Evolutionary conservation across 805 yeast species (phyloP).

Genomic region (Zygosaccharomyces bisporus): DNA sequence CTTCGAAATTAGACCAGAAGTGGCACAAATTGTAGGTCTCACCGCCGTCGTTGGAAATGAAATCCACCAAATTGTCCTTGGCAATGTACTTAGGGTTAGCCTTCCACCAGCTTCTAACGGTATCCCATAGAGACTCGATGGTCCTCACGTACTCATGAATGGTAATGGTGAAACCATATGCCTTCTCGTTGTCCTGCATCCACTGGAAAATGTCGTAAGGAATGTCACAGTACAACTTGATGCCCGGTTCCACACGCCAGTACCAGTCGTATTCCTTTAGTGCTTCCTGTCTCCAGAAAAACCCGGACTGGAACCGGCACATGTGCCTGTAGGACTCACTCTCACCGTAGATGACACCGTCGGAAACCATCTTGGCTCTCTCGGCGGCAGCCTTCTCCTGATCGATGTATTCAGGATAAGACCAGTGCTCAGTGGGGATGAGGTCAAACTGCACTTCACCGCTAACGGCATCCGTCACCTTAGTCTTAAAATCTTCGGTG

Average conservation of each 20-base stretch:
- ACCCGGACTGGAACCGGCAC: constrained; percentile 87
- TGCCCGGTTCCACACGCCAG: constrained; percentile 91
- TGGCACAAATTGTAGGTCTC: constrained; percentile 77
- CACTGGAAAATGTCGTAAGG: constrained; percentile 75
- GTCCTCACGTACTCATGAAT: constrained; percentile 67
- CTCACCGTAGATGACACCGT: constrained; percentile 68
- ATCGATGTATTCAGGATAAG: constrained; percentile 79
- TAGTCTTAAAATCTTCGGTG: constrained; percentile 60
- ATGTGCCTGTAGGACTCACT: constrained; percentile 77
- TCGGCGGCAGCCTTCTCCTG: constrained; percentile 60
- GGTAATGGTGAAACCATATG: constrained; percentile 73
- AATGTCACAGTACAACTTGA: constrained; percentile 69
- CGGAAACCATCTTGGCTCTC: constrained; percentile 52
- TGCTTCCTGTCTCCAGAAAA: constrained; percentile 69
- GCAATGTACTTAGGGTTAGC: constrained; percentile 56
- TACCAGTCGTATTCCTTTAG: constrained; percentile 73
- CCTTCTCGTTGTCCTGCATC: constrained; percentile 71
- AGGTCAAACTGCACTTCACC: constrained; percentile 70
- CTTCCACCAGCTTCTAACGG: constrained; percentile 60
- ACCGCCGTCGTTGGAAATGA: constrained; percentile 68
- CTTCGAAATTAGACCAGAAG: constrained; percentile 84
- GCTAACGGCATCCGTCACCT: constrained; percentile 50
- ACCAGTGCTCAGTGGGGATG: constrained; percentile 80
- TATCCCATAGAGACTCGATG: constrained; percentile 72
- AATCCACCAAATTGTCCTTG: constrained; percentile 60